A percentile compares a stretch with the other conserved stretches of the same genome.
Evolutionary conservation across 192 early-diverging fungal genomes (phyloP).

Genomic region (Podila minutissima): DNA sequence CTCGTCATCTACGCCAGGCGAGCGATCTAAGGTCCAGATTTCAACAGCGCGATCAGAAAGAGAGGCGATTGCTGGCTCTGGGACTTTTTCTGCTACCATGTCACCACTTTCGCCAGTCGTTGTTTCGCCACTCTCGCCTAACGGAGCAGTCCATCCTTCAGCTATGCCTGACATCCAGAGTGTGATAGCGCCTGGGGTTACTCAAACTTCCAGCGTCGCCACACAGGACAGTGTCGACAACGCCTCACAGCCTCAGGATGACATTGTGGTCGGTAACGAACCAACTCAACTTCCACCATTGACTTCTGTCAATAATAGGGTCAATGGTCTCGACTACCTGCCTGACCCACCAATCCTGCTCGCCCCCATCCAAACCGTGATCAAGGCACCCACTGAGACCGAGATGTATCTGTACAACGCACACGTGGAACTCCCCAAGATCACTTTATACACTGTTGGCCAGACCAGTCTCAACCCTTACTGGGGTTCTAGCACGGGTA

Average conservation of each 20-base stretch:
- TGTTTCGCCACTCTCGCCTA: background rate
- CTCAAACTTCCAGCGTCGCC: background rate
- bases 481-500: slow-evolving; percentile 31
- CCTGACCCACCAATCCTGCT: slow-evolving; percentile 41
- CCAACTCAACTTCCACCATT: too few relatives aligned
- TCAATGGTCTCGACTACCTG: slow-evolving; percentile 3
- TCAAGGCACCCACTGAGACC: slow-evolving; percentile 35
- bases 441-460: slow-evolving; percentile 42
- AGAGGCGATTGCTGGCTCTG: background rate
- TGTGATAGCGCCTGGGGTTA: background rate
- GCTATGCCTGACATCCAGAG: background rate
- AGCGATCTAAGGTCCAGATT: background rate
- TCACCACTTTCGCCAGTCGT: slow-evolving; percentile 2
- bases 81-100: background rate
- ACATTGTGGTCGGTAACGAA: too few relatives aligned
- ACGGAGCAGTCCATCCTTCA: background rate
- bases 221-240: background rate
- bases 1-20: background rate
- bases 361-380: slow-evolving; percentile 20
- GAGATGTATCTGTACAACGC: slow-evolving; percentile 39
- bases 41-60: background rate
- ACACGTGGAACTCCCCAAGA: slow-evolving; percentile 43
- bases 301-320: background rate
- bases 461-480: slow-evolving; percentile 44
- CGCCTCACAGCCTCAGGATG: background rate